Base-by-base conservation (phyloP, 441 rosid genomes). In the Monsonia emarginata region DNA sequence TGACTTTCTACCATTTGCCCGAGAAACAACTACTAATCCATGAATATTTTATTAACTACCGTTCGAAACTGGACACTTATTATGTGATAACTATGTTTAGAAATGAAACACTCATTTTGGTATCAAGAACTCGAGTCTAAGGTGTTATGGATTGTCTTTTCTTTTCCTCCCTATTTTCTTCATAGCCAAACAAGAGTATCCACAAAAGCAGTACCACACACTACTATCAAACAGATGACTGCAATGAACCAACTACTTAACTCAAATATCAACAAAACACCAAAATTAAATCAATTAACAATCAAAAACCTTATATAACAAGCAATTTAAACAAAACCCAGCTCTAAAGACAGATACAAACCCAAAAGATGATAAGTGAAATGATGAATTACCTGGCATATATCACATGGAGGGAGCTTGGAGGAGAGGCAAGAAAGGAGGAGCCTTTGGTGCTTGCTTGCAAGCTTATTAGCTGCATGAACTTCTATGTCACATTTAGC, bases 391-490 rank as follows among this genome's bases (percentile, higher is more conserved):
- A 87, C 93, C 74, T 75, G 90, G 62, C 93, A 87, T 9, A 87
- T 87, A 50, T 87, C 93, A 60, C 88, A 85, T 27, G 73, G 82
- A 71, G 93, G 93, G 46, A 84, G 87, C 73, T 81, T 80, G 64
- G 75, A 72, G 36, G 90, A 80, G 57, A 84, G 81, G 68, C 78
- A 82, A 16, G 81, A 74, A 24, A 87, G 90, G 64, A 79, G 90
- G 24, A 87, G 87, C 64, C 93, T 74, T 74, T 87, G 93, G 54
- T 87, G 93, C 77, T 87, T 87, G 80, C 90, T 87, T 0, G 90
- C 90, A 18, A 87, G 85, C 80, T 84, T 85, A 66, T 87, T 87
- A 21, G 90, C 93, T 0, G 87, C 90, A 65, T 87, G 93, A 19
- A 87, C 84, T 75, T 87, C 87, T 7, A 87, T 34, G 67, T 87